phyloP scores from a whole-genome alignment of 176 grass and related monocot genomes.

The Lolium rigidum region DNA sequence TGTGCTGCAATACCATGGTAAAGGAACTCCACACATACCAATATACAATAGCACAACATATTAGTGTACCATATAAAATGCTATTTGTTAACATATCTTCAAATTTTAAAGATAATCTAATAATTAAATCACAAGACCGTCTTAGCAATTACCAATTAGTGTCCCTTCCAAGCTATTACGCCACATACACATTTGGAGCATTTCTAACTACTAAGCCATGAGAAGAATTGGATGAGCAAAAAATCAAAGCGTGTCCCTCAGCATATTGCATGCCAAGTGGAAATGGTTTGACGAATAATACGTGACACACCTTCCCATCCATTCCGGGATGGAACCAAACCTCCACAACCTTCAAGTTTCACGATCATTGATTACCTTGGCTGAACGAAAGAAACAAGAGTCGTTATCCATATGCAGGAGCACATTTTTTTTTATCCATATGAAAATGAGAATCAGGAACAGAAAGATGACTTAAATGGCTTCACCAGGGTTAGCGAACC shows the following conservation, averaged over 20 bases:
- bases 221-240: not conserved
- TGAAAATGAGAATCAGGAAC: not conserved
- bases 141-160: not conserved
- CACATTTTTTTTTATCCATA: not conserved
- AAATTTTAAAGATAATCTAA: not conserved
- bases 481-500: too few relatives aligned
- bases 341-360: constrained; percentile 59
- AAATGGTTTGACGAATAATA: not conserved
- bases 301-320: constrained; percentile 62
- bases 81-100: too few relatives aligned
- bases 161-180: not conserved
- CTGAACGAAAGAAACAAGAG: constrained; percentile 39
- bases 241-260: not conserved
- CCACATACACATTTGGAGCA: not conserved
- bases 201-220: not conserved
- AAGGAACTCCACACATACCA: not conserved
- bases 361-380: constrained; percentile 65
- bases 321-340: constrained; percentile 66
- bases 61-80: not conserved
- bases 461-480: constrained; percentile 48
- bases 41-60: not conserved
- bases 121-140: not conserved
- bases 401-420: not conserved
- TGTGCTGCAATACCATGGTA: not conserved
- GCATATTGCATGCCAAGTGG: not conserved